These are phyloP conservation scores for Endocarpon pusillum DNA, from an alignment of 495 filamentous ascomycete species.

Conservation along the genomic window DNA sequence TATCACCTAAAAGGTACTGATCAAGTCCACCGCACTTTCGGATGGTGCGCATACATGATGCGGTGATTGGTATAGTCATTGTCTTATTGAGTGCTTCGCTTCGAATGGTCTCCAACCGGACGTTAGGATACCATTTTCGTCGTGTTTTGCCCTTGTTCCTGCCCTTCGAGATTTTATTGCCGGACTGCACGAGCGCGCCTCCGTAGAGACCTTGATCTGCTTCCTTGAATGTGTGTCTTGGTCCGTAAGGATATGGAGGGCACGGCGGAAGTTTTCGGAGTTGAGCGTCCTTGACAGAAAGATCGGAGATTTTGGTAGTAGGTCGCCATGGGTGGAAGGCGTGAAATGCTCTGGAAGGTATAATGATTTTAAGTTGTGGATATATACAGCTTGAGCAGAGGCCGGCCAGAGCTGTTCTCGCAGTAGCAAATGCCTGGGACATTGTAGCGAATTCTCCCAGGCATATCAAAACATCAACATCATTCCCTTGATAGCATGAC, in stretches of 20 bases:
- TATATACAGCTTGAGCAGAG: too few species aligned
- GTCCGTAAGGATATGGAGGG: conserved; percentile 75
- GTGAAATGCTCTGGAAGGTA: too few species aligned
- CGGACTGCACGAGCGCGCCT: conserved; percentile 59
- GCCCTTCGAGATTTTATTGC: conserved; percentile 68
- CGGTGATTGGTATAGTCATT: conserved; percentile 58
- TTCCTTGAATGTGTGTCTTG: conserved; percentile 67
- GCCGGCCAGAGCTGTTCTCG: too few species aligned
- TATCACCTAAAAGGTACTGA: conserved; percentile 68
- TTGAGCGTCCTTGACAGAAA: too few species aligned
- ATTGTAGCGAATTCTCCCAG: too few species aligned
- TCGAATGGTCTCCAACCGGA: conserved; percentile 60
- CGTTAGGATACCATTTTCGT: conserved; percentile 76
- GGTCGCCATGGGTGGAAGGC: too few species aligned
- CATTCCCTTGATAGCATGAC: too few species aligned
- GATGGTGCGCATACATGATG: conserved; percentile 67
- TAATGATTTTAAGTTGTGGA: too few species aligned
- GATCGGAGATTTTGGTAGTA: too few species aligned
- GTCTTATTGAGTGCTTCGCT: conserved; percentile 44
- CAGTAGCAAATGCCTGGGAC: too few species aligned
- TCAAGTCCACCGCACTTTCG: conserved; percentile 78
- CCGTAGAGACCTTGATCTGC: conserved; percentile 78
- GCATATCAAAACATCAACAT: too few species aligned
- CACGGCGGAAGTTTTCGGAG: too few species aligned
- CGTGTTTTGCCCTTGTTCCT: conserved; percentile 67